These are phyloP conservation scores for Euphorbia tirucalli DNA, from an alignment of 345 rosid species.

Conservation along the genomic window DNA sequence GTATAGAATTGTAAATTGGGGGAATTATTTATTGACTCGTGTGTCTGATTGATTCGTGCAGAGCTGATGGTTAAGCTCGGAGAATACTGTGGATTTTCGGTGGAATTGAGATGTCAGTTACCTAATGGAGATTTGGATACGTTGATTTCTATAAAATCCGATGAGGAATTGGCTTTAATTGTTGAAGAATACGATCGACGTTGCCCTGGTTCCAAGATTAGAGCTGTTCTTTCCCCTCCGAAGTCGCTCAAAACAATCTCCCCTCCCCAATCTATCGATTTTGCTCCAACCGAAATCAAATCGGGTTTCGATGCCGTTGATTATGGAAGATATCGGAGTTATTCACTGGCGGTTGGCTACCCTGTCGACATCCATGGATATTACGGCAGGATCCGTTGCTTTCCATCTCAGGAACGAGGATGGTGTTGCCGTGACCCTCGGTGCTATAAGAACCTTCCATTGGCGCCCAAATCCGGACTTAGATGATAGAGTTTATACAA, in stretches of 20 bases:
- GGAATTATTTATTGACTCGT: not conserved
- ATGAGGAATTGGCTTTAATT: slow-evolving; percentile 59
- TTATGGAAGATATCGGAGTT: slow-evolving; percentile 15
- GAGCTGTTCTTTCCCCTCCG: slow-evolving; percentile 26
- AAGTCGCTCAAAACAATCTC: slow-evolving; percentile 46
- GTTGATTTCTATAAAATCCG: slow-evolving; percentile 67
- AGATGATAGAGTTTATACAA: not conserved
- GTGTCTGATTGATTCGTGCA: slow-evolving; percentile 9
- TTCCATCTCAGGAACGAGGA: slow-evolving; percentile 27
- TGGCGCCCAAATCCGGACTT: slow-evolving; percentile 8
- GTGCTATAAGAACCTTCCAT: slow-evolving; percentile 23
- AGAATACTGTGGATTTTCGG: slow-evolving; percentile 60
- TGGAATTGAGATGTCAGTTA: slow-evolving; percentile 59
- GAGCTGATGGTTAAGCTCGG: slow-evolving; percentile 56
- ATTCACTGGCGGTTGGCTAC: slow-evolving; percentile 32
- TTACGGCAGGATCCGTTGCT: slow-evolving; percentile 19
- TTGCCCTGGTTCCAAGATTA: slow-evolving; percentile 26
- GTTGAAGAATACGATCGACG: slow-evolving; percentile 24
- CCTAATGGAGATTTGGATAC: slow-evolving; percentile 84
- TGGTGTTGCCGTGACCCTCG: slow-evolving; percentile 17
- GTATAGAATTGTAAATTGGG: not conserved
- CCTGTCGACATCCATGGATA: slow-evolving; percentile 22
- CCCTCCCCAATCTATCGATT: slow-evolving; percentile 41
- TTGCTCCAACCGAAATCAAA: slow-evolving; percentile 23
- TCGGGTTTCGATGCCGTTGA: slow-evolving; percentile 1